Conservation (phyloP, 1,139 yeast genomes). For the Candida tunisiensis region DNA sequence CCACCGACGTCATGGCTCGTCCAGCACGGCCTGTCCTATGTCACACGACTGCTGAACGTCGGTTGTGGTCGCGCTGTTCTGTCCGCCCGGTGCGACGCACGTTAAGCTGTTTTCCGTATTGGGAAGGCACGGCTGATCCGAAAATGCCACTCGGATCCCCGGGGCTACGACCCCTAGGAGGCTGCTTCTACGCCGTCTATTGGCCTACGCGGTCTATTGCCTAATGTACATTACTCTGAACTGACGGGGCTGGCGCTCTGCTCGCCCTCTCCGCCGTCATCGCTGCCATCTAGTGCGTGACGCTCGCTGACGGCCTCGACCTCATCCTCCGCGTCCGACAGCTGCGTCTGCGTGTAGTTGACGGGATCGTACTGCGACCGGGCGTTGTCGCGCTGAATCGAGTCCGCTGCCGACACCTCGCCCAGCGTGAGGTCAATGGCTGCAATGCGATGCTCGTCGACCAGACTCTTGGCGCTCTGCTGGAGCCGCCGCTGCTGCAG, state of each 20-base stretch:
- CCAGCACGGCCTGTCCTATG: too few relatives aligned
- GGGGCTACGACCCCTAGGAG: too few relatives aligned
- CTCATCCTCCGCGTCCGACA: neutral
- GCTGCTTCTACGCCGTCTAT: too few relatives aligned
- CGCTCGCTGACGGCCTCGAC: neutral
- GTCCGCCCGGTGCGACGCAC: too few relatives aligned
- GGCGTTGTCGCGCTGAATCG: slow-evolving; percentile 45
- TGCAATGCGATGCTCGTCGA: slow-evolving; percentile 26
- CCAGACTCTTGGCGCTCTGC: slow-evolving; percentile 29
- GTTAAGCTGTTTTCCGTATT: too few relatives aligned
- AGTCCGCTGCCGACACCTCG: slow-evolving; percentile 59
- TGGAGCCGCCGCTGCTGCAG: slow-evolving; percentile 70
- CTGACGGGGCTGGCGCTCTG: neutral
- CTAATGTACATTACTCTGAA: neutral
- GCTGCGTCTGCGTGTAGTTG: slow-evolving; percentile 2
- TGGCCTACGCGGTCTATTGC: too few relatives aligned
- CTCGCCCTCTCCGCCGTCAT: neutral
- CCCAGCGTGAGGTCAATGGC: slow-evolving; percentile 44
- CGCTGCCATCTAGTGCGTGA: too few relatives aligned
- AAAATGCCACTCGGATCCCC: too few relatives aligned
- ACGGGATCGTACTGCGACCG: slow-evolving; percentile 68
- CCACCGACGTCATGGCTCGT: too few relatives aligned
- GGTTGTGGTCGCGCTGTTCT: too few relatives aligned
- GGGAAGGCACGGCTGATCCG: too few relatives aligned
- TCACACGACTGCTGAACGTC: too few relatives aligned